These are phyloP conservation scores for Pisolithus thermaeus DNA, from an alignment of 1,284 basidiomycete species.

Conservation along the genomic window DNA sequence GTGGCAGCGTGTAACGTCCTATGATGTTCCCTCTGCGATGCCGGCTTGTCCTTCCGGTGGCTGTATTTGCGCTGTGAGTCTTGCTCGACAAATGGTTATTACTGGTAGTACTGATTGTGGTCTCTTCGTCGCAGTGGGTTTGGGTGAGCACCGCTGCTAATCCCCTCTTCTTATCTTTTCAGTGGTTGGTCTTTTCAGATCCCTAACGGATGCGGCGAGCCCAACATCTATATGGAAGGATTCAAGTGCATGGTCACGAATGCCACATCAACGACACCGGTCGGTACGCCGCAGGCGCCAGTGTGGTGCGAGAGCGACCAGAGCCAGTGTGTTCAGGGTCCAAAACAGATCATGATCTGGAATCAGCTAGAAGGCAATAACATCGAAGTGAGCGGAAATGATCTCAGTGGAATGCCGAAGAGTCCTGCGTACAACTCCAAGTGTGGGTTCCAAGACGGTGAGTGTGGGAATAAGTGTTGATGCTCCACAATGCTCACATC, in stretches of 20 bases:
- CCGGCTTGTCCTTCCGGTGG: conserved; percentile 43
- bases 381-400: conserved; percentile 27
- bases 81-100: background rate
- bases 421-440: conserved; percentile 32
- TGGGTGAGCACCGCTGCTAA: conserved; percentile 10
- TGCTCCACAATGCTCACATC: too few species aligned
- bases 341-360: conserved; percentile 28
- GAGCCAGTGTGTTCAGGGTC: conserved; percentile 26
- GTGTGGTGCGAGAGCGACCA: conserved; percentile 29
- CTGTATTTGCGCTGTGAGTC: conserved; percentile 31
- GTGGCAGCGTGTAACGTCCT: conserved; percentile 39
- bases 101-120: background rate
- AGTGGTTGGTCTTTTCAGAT: conserved; percentile 3
- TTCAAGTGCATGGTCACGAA: conserved; percentile 33
- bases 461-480: background rate
- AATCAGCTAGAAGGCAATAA: conserved; percentile 34
- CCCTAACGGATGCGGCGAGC: conserved; percentile 31
- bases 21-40: conserved; percentile 41
- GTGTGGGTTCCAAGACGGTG: conserved; percentile 32
- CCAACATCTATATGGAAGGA: conserved; percentile 36
- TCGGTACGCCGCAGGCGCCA: conserved; percentile 25
- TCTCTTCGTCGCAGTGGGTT: conserved; percentile 9
- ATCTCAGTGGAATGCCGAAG: conserved; percentile 25
- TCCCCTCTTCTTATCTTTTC: background rate
- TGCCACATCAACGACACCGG: conserved; percentile 16